Evolutionary conservation across 164 flowering plant genomes (phyloP), one percentile per base, ranked within the genome.

Genomic region (Vitis cinerea): DNA sequence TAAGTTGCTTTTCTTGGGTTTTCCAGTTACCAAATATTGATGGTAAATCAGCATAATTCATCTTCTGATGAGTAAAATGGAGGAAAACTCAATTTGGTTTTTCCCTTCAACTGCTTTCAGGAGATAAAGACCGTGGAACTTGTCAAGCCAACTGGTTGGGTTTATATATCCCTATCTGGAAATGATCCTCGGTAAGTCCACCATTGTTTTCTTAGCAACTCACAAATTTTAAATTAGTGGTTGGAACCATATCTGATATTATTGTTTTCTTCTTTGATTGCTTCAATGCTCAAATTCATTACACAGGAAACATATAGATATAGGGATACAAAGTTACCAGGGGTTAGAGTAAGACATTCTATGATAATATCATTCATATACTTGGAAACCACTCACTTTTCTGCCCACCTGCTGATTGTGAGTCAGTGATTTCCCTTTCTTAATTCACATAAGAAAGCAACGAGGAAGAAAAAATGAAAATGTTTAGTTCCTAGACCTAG

Each of bases 41-140:
- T 37, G 44, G 44, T 37, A 37, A 37, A 37, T 37, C 44, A 3
- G 44, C 44, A 37, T 37, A 37, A 37, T 6, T 37, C 44, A 37
- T 37, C 44, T 37, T 37, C 44, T 6, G 4, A 37, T 6, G 44
- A 37, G 7, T 37, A 37, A 37, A 0, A 37, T 37, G 44, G 44
- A 37, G 44, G 4, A 37, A 6, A 51, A 17, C 17, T 64, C 47
- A 16, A 30, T 66, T 74, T 54, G n/a, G 56, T 59, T 69, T 14
- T 3, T 14, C 63, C 64, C 27, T 64, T 23, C 9, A 29, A 13
- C 37, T 80, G 56, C 11, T 65, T 74, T 29, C 78, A 94, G 98
- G 99, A 92, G 82, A 88, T 92, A 66, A 94, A 89, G 76, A 70
- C 83, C 15, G 87, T 88, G 83, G 98, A 94, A 57, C 94, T 94